phyloP scores from a whole-genome alignment of 441 rosid species.

The Gossypium aridum region DNA sequence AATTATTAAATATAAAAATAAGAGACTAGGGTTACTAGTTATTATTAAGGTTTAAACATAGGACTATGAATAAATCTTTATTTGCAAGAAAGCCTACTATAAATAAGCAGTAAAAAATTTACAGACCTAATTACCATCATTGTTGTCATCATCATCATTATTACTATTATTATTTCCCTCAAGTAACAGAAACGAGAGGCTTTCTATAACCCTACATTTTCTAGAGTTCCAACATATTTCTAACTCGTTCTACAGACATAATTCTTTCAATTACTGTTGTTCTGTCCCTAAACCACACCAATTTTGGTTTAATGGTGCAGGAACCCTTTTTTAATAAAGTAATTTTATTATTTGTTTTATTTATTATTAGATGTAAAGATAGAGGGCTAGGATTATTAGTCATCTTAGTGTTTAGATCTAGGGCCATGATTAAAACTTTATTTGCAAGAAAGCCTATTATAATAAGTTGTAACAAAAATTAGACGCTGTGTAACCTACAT shows the following conservation, averaged over 20 bases:
- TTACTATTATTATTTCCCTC: background rate
- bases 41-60: background rate
- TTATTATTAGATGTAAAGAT: background rate
- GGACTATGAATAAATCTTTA: background rate
- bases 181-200: background rate
- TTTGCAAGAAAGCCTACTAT: background rate
- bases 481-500: background rate
- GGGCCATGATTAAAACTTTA: background rate
- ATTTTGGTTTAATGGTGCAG: background rate
- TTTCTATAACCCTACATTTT: background rate
- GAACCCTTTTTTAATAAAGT: background rate
- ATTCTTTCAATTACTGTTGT: background rate
- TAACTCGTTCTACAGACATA: background rate
- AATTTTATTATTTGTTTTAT: too few species aligned
- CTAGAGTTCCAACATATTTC: background rate
- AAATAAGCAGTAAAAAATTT: background rate
- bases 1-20: too few species aligned
- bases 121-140: background rate
- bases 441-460: background rate
- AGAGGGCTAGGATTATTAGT: background rate
- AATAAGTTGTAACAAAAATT: background rate
- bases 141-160: background rate
- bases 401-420: background rate
- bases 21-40: background rate
- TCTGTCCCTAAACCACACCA: background rate